Conservation (phyloP, 352 stramenopile genomes). For the Saprolegnia parasitica region DNA sequence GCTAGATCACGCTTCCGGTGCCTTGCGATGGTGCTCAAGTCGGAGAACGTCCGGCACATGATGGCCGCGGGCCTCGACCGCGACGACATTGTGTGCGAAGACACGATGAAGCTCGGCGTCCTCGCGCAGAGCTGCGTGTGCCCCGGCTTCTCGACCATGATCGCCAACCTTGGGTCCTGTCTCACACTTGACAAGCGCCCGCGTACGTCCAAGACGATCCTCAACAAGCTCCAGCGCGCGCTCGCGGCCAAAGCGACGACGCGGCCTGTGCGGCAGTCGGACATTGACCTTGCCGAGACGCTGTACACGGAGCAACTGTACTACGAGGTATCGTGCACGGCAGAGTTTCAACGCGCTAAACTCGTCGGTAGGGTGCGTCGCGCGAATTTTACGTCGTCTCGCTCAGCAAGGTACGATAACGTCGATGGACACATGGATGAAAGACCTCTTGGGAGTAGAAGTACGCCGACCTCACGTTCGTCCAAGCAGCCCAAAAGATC, state of each 20-base stretch:
- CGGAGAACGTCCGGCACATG: constrained; percentile 74
- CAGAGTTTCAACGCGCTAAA: neutral
- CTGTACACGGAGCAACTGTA: constrained; percentile 44
- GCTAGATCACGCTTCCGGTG: constrained; percentile 39
- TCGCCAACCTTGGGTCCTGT: constrained; percentile 78
- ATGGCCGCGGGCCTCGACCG: constrained; percentile 63
- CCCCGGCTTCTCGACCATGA: constrained; percentile 76
- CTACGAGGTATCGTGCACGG: constrained; percentile 34
- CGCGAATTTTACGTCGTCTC: constrained; percentile 85
- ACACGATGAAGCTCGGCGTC: constrained; percentile 84
- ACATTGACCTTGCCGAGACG: neutral
- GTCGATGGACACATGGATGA: neutral
- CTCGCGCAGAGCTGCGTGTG: constrained; percentile 72
- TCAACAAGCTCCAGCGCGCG: neutral
- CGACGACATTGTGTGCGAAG: constrained; percentile 83
- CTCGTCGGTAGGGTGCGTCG: constrained; percentile 36
- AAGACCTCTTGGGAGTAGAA: constrained; percentile 33
- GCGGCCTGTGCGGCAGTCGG: neutral
- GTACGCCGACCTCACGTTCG: constrained; percentile 68
- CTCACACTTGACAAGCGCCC: constrained; percentile 48
- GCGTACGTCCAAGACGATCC: neutral
- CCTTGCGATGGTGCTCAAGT: constrained; percentile 70
- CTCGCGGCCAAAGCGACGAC: neutral
- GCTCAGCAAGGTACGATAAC: constrained; percentile 49
- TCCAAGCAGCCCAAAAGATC: constrained; percentile 47